Evolutionary conservation across 352 stramenopile genomes (phyloP).

Genomic region (Pythium dissimile): DNA sequence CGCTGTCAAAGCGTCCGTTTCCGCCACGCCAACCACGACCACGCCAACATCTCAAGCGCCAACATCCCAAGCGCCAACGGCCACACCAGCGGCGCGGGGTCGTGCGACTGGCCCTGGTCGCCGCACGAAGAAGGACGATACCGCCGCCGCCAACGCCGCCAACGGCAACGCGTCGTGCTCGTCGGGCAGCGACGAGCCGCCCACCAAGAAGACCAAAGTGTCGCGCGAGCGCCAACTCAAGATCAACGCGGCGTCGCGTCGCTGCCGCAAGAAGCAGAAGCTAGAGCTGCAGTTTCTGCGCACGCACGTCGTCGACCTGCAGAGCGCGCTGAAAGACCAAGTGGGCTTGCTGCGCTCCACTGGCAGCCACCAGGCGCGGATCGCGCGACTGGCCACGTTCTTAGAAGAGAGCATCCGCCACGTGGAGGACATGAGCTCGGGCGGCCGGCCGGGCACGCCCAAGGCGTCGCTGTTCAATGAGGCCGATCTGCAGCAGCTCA

Average conservation of each 20-base stretch:
- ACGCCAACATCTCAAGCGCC: neutral
- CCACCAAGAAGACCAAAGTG: conserved; percentile 79
- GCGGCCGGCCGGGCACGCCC: conserved; percentile 29
- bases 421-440: conserved; percentile 79
- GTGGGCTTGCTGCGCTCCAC: conserved; percentile 40
- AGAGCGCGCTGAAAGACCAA: conserved; percentile 66
- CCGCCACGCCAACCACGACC: neutral
- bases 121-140: conserved; percentile 24
- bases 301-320: conserved; percentile 76
- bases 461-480: conserved; percentile 19
- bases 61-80: neutral
- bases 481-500: conserved; percentile 25
- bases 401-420: conserved; percentile 67
- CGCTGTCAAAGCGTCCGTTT: neutral
- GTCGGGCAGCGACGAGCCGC: conserved; percentile 18
- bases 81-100: neutral
- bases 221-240: conserved; percentile 83
- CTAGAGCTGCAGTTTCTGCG: conserved; percentile 84
- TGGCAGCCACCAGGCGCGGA: conserved; percentile 38
- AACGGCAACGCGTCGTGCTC: conserved; percentile 2
- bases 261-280: conserved; percentile 87
- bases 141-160: neutral
- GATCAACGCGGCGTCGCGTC: conserved; percentile 80
- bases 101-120: neutral
- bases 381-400: conserved; percentile 50